Evolutionary conservation across 2,329 filamentous ascomycete genomes (phyloP).

Genomic region (Alternaria rosae): DNA sequence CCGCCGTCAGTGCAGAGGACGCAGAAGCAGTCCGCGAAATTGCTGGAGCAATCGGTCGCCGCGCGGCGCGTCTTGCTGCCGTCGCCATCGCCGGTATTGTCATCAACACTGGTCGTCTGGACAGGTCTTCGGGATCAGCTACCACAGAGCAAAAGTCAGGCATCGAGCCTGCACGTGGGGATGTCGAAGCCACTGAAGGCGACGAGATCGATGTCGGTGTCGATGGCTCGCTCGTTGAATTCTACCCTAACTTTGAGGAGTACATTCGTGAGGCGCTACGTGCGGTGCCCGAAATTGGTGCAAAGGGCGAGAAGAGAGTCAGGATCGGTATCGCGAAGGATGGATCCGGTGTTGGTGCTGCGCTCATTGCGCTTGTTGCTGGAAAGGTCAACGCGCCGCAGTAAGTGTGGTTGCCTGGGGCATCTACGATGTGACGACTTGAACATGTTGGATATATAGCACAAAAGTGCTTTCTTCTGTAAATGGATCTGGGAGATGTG

Average conservation of each 20-base stretch:
- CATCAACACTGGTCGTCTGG: conserved; percentile 77
- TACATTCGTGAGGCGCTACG: conserved; percentile 85
- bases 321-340: conserved; percentile 97
- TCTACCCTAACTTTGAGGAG: conserved; percentile 91
- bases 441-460: background rate
- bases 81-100: conserved; percentile 87
- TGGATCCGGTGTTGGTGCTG: conserved; percentile 92
- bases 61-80: conserved; percentile 85
- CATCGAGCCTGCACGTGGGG: conserved; percentile 41
- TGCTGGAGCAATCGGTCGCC: conserved; percentile 82
- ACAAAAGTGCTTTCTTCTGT: background rate
- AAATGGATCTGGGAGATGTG: background rate
- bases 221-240: conserved; percentile 92
- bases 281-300: conserved; percentile 78
- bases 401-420: conserved; percentile 1
- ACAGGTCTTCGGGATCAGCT: conserved; percentile 44
- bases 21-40: conserved; percentile 87
- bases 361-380: conserved; percentile 90
- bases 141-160: conserved; percentile 47
- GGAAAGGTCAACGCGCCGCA: conserved; percentile 56
- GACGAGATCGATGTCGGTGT: conserved; percentile 90
- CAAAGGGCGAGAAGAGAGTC: conserved; percentile 81
- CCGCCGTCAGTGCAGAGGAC: conserved; percentile 80
- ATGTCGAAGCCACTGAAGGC: conserved; percentile 56
- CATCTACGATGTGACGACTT: background rate